phyloP scores from a whole-genome alignment of 208 protist genomes.

The Leishmania aethiopica region DNA sequence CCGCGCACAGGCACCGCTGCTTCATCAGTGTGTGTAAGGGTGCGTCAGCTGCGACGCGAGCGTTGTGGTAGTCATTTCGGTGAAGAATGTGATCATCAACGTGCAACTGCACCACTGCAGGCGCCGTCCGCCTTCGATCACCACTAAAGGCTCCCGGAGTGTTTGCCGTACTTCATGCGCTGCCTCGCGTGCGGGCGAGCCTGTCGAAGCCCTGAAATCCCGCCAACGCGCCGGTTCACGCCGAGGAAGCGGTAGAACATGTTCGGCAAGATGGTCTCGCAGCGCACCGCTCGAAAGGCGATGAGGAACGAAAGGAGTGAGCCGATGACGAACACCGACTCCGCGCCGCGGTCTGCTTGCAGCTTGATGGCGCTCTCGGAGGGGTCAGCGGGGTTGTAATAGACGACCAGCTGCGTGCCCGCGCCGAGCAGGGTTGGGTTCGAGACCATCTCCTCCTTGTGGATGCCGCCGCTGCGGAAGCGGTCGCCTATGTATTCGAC shows the following conservation, averaged over 20 bases:
- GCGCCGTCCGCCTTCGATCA: not conserved
- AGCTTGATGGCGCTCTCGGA: constrained; percentile 87
- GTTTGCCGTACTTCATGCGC: constrained; percentile 87
- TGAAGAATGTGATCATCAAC: not conserved
- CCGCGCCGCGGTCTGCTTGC: constrained; percentile 75
- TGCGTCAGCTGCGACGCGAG: not conserved
- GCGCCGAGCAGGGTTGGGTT: constrained; percentile 85
- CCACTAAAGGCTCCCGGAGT: constrained; percentile 38
- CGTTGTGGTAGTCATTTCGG: not conserved
- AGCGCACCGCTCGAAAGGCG: constrained; percentile 83
- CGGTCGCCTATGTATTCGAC: constrained; percentile 78
- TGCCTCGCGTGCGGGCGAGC: constrained; percentile 65
- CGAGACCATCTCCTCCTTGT: constrained; percentile 85
- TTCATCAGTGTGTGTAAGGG: not conserved
- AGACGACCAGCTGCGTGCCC: constrained; percentile 85
- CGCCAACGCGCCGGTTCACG: constrained; percentile 73
- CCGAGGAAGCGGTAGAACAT: constrained; percentile 90
- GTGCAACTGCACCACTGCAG: not conserved
- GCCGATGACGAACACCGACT: constrained; percentile 70
- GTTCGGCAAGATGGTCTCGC: constrained; percentile 92
- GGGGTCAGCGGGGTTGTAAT: constrained; percentile 88
- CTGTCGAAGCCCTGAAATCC: constrained; percentile 74
- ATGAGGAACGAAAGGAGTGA: constrained; percentile 75
- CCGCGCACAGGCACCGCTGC: not conserved
- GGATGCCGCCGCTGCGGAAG: constrained; percentile 84